Conservation (phyloP, 2,329 filamentous ascomycete species). For the Penicillium aurantiogriseum region DNA sequence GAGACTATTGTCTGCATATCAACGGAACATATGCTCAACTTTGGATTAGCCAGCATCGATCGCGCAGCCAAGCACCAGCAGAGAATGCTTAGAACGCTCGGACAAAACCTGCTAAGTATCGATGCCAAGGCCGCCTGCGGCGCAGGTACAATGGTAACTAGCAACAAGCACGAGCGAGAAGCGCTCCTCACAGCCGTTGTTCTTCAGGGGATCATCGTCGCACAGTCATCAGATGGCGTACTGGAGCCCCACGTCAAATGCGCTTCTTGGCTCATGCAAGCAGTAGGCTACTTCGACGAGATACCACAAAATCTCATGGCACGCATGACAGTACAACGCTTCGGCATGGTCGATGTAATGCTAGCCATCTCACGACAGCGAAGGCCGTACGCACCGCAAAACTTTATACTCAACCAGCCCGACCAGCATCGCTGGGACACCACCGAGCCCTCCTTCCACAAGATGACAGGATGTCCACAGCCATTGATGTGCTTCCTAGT, state of each 20-base stretch:
- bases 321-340: constrained; percentile 22
- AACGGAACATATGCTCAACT: constrained; percentile 28
- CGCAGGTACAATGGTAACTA: neutral
- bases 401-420: constrained; percentile 20
- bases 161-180: constrained; percentile 15
- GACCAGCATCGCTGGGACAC: constrained; percentile 19
- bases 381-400: constrained; percentile 17
- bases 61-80: constrained; percentile 23
- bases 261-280: constrained; percentile 24
- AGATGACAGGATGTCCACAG: constrained; percentile 27
- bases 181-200: constrained; percentile 22
- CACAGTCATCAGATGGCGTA: constrained; percentile 23
- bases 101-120: constrained; percentile 17
- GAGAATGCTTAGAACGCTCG: constrained; percentile 22
- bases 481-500: constrained; percentile 25
- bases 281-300: constrained; percentile 15
- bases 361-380: constrained; percentile 25
- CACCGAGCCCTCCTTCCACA: constrained; percentile 25
- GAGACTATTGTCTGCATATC: constrained; percentile 27
- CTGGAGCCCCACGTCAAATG: constrained; percentile 25
- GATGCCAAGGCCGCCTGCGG: neutral
- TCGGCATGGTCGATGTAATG: constrained; percentile 28
- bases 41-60: constrained; percentile 20
- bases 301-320: constrained; percentile 16
- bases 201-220: constrained; percentile 23